Conservation (phyloP, 139 green algal species). For the Chlorella sp. region DNA sequence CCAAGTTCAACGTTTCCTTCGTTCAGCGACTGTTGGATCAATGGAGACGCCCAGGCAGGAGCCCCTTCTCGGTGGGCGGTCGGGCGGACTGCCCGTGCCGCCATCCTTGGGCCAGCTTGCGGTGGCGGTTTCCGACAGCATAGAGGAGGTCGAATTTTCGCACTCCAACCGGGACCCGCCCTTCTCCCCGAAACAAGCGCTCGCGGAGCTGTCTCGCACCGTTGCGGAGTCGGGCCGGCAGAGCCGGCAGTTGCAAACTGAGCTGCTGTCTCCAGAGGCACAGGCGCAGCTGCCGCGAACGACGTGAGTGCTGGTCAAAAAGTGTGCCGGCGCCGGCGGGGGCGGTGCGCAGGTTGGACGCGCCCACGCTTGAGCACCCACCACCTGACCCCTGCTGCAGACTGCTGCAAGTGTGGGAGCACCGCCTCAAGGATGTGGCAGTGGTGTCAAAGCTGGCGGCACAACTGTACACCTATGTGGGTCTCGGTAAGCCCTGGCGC, state of each 20-base stretch:
- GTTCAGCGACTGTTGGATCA: too few species aligned
- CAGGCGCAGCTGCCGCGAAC: constrained; percentile 15
- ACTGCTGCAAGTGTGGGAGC: neutral
- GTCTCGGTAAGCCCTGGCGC: neutral
- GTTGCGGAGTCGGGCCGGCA: neutral
- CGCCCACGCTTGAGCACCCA: neutral
- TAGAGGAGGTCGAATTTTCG: neutral
- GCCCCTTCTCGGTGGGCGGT: too few species aligned
- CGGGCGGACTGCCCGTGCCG: too few species aligned
- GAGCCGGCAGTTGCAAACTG: neutral
- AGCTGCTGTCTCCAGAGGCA: constrained; percentile 13
- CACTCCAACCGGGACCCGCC: neutral
- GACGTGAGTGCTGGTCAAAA: neutral
- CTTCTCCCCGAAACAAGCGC: neutral
- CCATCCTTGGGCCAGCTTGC: neutral
- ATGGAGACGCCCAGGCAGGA: too few species aligned
- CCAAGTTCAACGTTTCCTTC: too few species aligned
- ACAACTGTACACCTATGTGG: constrained; percentile 44
- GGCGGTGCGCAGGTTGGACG: neutral
- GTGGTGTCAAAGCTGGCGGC: constrained; percentile 39
- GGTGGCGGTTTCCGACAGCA: neutral
- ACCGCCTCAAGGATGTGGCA: constrained; percentile 15
- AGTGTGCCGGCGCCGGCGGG: neutral
- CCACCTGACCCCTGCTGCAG: neutral
- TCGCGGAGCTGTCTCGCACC: neutral